phyloP scores from a whole-genome alignment of 768 basidiomycete species.

The Tremella mesenterica region DNA sequence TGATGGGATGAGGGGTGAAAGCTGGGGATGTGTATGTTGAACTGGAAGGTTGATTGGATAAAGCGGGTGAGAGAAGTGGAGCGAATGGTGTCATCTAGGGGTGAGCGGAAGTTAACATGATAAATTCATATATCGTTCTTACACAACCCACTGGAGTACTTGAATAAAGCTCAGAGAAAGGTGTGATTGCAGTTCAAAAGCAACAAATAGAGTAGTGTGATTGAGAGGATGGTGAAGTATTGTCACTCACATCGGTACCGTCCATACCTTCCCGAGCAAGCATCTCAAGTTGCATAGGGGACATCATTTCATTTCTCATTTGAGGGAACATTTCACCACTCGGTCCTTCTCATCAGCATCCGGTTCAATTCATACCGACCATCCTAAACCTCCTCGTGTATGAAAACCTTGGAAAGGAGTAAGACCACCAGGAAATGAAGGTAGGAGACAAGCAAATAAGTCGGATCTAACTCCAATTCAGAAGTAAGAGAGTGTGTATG shows the following conservation, averaged over 20 bases:
- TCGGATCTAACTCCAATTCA: too few species aligned
- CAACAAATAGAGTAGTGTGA: too few species aligned
- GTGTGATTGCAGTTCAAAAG: too few species aligned
- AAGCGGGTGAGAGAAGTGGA: slow-evolving; percentile 46
- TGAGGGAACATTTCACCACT: slow-evolving; percentile 32
- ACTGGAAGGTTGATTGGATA: slow-evolving; percentile 34
- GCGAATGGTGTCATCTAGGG: too few species aligned
- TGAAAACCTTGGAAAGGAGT: too few species aligned
- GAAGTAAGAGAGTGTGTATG: background rate
- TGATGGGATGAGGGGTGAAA: slow-evolving; percentile 1
- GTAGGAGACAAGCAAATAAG: too few species aligned
- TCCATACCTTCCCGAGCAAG: slow-evolving; percentile 22
- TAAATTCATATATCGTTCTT: too few species aligned
- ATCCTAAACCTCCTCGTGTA: too few species aligned
- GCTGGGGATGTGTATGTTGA: slow-evolving; percentile 27
- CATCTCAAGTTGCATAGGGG: slow-evolving; percentile 36
- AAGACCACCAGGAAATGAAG: too few species aligned
- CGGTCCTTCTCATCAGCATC: slow-evolving; percentile 9
- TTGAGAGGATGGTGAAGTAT: slow-evolving; percentile 41
- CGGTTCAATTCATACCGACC: background rate
- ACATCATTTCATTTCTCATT: slow-evolving; percentile 30
- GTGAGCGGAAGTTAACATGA: too few species aligned
- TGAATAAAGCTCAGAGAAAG: too few species aligned
- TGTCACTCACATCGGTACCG: slow-evolving; percentile 29
- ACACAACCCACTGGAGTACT: too few species aligned